Conservation (phyloP, 2,329 filamentous ascomycete species). For the Colletotrichum sp. region DNA sequence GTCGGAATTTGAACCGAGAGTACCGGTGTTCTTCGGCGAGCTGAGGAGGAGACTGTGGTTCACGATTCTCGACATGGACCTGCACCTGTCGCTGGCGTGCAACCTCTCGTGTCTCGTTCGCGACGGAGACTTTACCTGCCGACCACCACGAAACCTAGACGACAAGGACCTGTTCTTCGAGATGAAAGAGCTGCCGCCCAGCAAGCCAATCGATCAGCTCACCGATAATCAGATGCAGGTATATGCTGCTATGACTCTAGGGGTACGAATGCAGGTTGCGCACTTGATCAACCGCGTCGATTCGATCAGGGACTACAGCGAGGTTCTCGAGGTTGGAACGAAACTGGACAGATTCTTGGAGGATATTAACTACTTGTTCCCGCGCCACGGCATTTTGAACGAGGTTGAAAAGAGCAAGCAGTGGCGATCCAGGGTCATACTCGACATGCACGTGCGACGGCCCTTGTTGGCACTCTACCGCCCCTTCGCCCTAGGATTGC, state of each 20-base stretch:
- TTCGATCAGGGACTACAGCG: constrained; percentile 55
- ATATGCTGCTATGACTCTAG: constrained; percentile 56
- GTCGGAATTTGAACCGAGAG: constrained; percentile 54
- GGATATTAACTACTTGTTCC: constrained; percentile 59
- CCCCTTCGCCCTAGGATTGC: constrained; percentile 57
- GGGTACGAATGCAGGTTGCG: constrained; percentile 53
- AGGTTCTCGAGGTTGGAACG: constrained; percentile 57
- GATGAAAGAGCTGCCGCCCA: constrained; percentile 52
- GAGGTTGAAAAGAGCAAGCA: constrained; percentile 51
- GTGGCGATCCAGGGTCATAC: constrained; percentile 55
- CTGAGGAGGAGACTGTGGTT: constrained; percentile 61
- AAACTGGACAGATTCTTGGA: constrained; percentile 59
- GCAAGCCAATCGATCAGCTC: constrained; percentile 55
- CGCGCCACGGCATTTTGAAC: constrained; percentile 46
- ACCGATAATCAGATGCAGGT: constrained; percentile 61
- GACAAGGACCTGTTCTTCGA: constrained; percentile 53
- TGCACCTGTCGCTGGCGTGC: constrained; percentile 58
- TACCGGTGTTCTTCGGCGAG: constrained; percentile 58
- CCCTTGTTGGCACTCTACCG: constrained; percentile 59
- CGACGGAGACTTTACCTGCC: constrained; percentile 59
- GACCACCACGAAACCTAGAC: constrained; percentile 57
- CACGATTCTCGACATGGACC: constrained; percentile 61
- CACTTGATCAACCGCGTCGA: constrained; percentile 58
- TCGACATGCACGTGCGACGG: constrained; percentile 60
- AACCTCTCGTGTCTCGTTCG: constrained; percentile 57